Base-by-base conservation (phyloP, 768 basidiomycete species). In the Boletus subparvulus region DNA sequence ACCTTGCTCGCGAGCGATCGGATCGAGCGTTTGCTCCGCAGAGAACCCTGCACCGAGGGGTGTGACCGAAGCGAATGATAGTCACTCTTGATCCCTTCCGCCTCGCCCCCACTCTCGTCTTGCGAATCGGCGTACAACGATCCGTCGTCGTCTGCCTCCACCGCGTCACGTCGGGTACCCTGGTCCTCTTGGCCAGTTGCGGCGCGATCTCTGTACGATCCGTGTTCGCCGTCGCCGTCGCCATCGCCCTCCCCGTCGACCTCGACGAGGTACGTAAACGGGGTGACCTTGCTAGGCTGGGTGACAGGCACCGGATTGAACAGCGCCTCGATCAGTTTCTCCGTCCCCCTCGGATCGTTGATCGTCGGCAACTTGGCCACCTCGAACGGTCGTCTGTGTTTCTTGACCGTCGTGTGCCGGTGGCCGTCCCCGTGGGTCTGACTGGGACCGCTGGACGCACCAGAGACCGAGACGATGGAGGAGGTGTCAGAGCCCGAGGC, bases 291-390 rank as follows among this genome's bases (percentile, higher is more conserved):
- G 35, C 26, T 48, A 1, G 53, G 57, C 6, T 61, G 61, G 2
- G 73, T 74, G 10, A 81, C 81, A 2, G 77, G 79, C 2, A 78
- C 77, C 2, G 90, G 90, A 62, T 92, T 92, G 68, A 92, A 92
- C 26, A 92, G 68, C 6, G 87, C 84, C 53, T 92, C 90, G 65
- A 92, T 91, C 41, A 92, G 77, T 37, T 77, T 77, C 66, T 89
- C 88, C 0, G 89, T 91, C 14, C 83, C 82, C 49, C 81, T 80
- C 3, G 85, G 79, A 1, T 86, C 85, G 58, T 80, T 78, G 4
- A 82, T 80, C 17, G 73, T 66, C 2, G 84, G 83, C 8, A 88
- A 76, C 26, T 64, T 65, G 54, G 71, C 61, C 11, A 70, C 54
- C 41, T 77, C 70, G 21, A 74, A 66, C 3, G 64, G 69, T 6